Evolutionary conservation across 2,329 filamentous ascomycete species (phyloP), one percentile per base, ranked within the genome.

Genomic region (Alternaria infectoria): DNA sequence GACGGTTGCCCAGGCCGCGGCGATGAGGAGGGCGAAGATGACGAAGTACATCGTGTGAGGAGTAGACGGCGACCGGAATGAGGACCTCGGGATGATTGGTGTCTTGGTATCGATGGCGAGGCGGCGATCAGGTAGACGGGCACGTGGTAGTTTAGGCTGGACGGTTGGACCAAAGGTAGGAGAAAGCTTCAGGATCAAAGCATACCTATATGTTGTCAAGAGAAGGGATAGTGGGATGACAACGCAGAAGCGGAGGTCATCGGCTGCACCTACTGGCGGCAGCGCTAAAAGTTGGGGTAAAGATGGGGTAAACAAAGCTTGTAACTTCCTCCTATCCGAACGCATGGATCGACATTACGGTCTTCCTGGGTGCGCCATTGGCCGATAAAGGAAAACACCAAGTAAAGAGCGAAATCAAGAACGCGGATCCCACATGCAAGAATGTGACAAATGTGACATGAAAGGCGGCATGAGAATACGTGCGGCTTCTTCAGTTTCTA

Each of bases 21-120:
- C 71, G 32, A 72, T 36, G 12, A 67, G 25, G n/a, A 73, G n/a
- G 36, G 67, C 13, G 45, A 73, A 63, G 43, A 59, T 60, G 26
- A 71, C 44, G 46, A 61, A 57, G 55, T 71, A 65, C 43, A 58
- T 66, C 43, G 28, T 21, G 28, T 13, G 28, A 5, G 13, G 30
- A 32, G 12, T 32, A 32, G 30, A 32, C 30, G 30, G 30, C 30
- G 28, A 12, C 11, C 5, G 28, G 26, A 28, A 28, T 28, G 26
- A 28, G 26, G 11, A 28, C 26, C 26, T 28, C 26, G 26, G 26
- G 26, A 11, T 28, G 26, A 11, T 12, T 28, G 26, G 11, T 11
- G 26, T 28, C 10, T 28, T 28, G 26, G 26, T 28, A 28, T 28
- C 26, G 26, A 28, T 28, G 26, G 26, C 26, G 26, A 28, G 26